Evolutionary conservation across 495 filamentous ascomycete species (phyloP), one percentile per base, ranked within the genome.

Genomic region (Penicillium silybi): DNA sequence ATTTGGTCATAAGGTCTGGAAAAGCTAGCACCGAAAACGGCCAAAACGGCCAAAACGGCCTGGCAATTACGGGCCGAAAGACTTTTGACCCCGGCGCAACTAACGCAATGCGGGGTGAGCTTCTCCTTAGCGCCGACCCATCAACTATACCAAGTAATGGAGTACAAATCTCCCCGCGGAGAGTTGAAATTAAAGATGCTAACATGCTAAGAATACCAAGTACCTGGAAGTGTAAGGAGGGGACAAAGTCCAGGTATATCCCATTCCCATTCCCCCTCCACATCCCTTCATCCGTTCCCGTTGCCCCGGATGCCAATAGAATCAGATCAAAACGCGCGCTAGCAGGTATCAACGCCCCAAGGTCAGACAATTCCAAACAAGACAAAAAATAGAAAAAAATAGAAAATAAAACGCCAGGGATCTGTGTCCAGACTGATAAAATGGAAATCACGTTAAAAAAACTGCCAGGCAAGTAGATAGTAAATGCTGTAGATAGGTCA

Each of bases 271-370:
- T n/a, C 34, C 45, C 17, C 42, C n/a, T 4, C 19, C 26, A 43
- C 50, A 52, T 59, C 59, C 62, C 50, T 57, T 65, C 56, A 56
- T 52, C 62, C 62, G 59, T 27, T 42, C 52, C 63, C 60, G 60
- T 56, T 65, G 54, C 51, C 47, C 63, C 63, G 63, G 34, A 50
- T 49, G 39, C 38, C 26, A 44, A 47, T 6, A 45, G 19, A 55
- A 26, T 54, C 19, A 18, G 41, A 41, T 44, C 18, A 46, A 35
- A 38, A 50, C 42, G 22, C 57, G 55, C 48, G 51, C 37, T 44
- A 41, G 39, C 55, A 57, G 54, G 46, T 59, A 59, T 62, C 56
- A 53, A 64, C 29, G 29, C 29, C 29, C 29, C 29, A 13, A 32
- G 29, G 2, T 32, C 29, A 44, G 45, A 44, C 27, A n/a, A n/a